Percentiles rank a stretch among this genome's conserved stretches.
phyloP scores from a whole-genome alignment of 129 eudicot species.

The Escallonia rubra region DNA sequence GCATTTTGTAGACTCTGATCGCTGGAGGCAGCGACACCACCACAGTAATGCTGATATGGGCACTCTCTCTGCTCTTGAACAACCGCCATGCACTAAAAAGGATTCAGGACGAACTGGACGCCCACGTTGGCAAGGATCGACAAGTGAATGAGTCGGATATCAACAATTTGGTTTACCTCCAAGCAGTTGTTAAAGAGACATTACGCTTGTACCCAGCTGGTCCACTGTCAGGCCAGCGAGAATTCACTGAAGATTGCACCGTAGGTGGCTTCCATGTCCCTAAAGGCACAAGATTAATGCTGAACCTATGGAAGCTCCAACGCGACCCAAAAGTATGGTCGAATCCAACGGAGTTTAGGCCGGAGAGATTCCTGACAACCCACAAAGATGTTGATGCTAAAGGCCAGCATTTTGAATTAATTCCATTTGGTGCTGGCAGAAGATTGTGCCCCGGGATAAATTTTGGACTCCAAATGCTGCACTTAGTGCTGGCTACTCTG shows the following conservation, averaged over 20 bases:
- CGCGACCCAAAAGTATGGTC: slow-evolving; percentile 16
- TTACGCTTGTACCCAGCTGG: slow-evolving; percentile 25
- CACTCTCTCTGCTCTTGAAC: slow-evolving; percentile 15
- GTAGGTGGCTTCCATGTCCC: slow-evolving; percentile 28
- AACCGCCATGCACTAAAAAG: slow-evolving; percentile 1
- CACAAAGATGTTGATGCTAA: slow-evolving; percentile 18
- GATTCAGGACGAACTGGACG: slow-evolving; percentile 19
- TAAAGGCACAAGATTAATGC: slow-evolving; percentile 11
- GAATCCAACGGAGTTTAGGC: slow-evolving; percentile 22
- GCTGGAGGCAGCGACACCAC: slow-evolving; percentile 15
- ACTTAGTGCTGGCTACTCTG: not conserved
- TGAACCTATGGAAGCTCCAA: slow-evolving; percentile 29
- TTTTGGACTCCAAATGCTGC: slow-evolving; percentile 4
- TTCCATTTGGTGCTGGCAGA: slow-evolving; percentile 1
- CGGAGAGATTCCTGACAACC: slow-evolving; percentile 29
- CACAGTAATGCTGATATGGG: slow-evolving; percentile 13
- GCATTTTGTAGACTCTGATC: slow-evolving; percentile 4
- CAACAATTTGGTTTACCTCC: slow-evolving; percentile 26
- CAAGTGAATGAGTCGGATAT: slow-evolving; percentile 30
- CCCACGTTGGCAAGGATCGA: slow-evolving; percentile 21
- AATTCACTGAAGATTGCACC: slow-evolving; percentile 23
- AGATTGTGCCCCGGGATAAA: slow-evolving; percentile 1
- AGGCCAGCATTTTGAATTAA: not conserved
- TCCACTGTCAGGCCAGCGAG: slow-evolving; percentile 17
- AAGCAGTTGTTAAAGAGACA: slow-evolving; percentile 24